Evolutionary conservation across 2,329 filamentous ascomycete species (phyloP).

Genomic region (Fusarium illudens): DNA sequence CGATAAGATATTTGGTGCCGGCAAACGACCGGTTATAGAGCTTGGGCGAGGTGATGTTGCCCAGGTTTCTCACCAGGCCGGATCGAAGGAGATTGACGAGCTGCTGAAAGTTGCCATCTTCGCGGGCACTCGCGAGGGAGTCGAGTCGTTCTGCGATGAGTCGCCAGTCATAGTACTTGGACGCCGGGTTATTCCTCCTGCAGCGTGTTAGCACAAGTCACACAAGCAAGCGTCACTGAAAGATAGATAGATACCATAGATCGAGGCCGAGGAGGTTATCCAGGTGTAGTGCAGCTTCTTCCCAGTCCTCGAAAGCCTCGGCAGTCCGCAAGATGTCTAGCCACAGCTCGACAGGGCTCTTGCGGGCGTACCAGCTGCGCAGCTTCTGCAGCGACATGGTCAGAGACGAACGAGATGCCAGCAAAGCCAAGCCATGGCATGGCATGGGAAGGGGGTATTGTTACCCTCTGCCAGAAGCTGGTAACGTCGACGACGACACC

Average conservation of each 20-base stretch:
- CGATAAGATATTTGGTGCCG: constrained; percentile 89
- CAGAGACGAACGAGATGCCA: constrained; percentile 9
- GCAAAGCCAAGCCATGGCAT: neutral
- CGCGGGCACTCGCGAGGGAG: constrained; percentile 73
- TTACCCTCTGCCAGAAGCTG: constrained; percentile 69
- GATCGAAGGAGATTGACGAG: constrained; percentile 84
- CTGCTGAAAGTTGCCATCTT: constrained; percentile 75
- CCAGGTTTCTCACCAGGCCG: constrained; percentile 83
- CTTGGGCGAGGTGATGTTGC: constrained; percentile 83
- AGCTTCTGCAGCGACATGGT: constrained; percentile 64
- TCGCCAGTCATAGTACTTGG: constrained; percentile 84
- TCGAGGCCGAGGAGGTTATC: constrained; percentile 84
- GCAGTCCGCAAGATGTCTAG: constrained; percentile 72
- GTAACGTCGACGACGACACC: constrained; percentile 68
- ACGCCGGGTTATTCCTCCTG: constrained; percentile 84
- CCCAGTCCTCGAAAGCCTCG: constrained; percentile 83
- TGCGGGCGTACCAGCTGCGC: constrained; percentile 71
- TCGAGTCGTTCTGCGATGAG: constrained; percentile 82
- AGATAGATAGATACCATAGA: constrained; percentile 68
- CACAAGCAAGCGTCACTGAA: neutral
- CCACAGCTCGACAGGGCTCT: constrained; percentile 71
- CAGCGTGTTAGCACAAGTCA: constrained; percentile 16
- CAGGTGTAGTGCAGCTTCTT: constrained; percentile 82
- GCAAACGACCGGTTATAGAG: constrained; percentile 87
- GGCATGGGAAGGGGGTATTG: constrained; percentile 41